Conservation (phyloP, 306 rosid species). For the Datisca glomerata region DNA sequence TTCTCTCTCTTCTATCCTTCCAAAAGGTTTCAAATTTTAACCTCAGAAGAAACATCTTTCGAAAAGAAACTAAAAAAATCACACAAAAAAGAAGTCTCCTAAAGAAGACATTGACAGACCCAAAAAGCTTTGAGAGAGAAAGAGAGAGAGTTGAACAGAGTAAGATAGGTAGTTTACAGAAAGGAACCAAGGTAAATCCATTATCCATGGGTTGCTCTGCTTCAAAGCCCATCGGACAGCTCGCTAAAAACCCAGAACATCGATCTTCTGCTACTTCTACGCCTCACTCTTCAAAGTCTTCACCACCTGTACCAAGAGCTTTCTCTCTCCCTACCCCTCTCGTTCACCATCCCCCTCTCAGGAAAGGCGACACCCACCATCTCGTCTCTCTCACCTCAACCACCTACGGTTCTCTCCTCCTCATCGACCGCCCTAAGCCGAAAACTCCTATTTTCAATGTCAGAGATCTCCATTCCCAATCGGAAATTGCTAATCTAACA, state of each 20-base stretch:
- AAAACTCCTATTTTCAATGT: conserved; percentile 21
- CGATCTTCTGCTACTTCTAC: conserved; percentile 9
- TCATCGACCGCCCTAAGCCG: conserved; percentile 28
- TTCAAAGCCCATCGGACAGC: conserved; percentile 45
- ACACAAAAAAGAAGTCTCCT: too few relatives aligned
- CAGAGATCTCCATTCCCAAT: conserved; percentile 1
- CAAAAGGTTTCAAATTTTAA: too few relatives aligned
- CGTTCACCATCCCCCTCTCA: conserved; percentile 67
- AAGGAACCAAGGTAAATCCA: too few relatives aligned
- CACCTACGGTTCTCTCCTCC: conserved; percentile 69
- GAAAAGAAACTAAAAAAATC: too few relatives aligned
- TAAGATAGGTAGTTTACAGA: too few relatives aligned
- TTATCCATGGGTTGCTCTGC: conserved; percentile 82
- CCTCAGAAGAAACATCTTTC: too few relatives aligned
- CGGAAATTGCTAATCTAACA: conserved; percentile 5
- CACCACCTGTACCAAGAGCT: conserved; percentile 31
- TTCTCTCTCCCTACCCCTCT: conserved; percentile 49
- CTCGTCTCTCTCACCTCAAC: conserved; percentile 84
- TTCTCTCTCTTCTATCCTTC: too few relatives aligned
- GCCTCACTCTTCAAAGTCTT: conserved; percentile 24
- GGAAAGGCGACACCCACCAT: conserved; percentile 78
- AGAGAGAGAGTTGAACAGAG: too few relatives aligned
- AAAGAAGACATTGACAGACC: too few relatives aligned
- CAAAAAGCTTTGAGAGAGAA: too few relatives aligned
- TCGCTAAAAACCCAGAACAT: conserved; percentile 21